Evolutionary conservation across 257 asterid species (phyloP), one percentile per base, ranked within the genome.

Genomic region (Gardenia jasminoides): DNA sequence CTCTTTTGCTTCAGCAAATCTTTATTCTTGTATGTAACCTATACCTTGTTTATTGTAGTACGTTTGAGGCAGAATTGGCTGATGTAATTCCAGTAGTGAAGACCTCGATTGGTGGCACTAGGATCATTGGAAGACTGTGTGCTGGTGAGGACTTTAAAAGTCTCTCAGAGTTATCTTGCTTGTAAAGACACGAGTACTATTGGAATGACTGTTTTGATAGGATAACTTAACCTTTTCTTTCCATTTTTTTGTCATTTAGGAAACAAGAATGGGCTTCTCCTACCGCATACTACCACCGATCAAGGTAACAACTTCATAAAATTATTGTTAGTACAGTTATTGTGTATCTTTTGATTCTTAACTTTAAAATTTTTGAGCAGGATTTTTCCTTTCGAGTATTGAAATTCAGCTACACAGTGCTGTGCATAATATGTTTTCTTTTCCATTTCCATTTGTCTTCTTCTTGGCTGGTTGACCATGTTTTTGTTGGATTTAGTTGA

Each of bases 281-380:
- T 94, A 86, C 99, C 99, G 76, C 99, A 93, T 83, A 94, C 82
- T 67, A 94, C 99, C 75, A 94, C 98, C 4, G 99, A 94, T 86
- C 98, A 94, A 88, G 98, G 98, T 94, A 81, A 87, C 48, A 7
- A 62, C 24, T 66, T 74, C 44, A 3, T 33, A 0, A 7, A 67
- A 54, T 47, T 65, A 48, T 16, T 79, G 43, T 8, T 78, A 58
- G 19, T 22, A 43, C 24, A 26, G 28, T 58, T 58, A 9, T 58
- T n/a, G 13, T 11, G 39, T 80, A 30, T 24, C 10, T 2, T 22
- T 26, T 77, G 44, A 61, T 20, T 39, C 22, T 3, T 12, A 22
- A 8, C 66, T 41, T 39, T 30, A 67, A 50, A 36, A 36, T 36
- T 68, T 46, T 24, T n/a, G 1, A 33, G n/a, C 8, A 31, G 52